Percentiles rank a stretch among this genome's conserved stretches.
phyloP scores from a whole-genome alignment of 192 early-diverging fungal species.

The Coemansia sp. region DNA sequence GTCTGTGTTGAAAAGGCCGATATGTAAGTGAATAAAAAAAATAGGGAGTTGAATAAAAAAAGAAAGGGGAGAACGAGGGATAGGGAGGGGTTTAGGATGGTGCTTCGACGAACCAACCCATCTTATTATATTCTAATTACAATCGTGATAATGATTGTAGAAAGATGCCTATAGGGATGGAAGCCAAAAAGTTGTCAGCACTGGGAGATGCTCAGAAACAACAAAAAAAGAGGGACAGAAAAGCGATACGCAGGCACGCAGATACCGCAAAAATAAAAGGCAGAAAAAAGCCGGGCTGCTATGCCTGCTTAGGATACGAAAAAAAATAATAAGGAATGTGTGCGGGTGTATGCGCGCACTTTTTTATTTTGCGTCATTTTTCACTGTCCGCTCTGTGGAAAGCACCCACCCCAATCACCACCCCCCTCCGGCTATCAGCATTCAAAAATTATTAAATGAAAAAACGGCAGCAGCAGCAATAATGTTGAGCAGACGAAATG shows the following conservation, averaged over 20 bases:
- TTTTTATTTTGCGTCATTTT: conserved; percentile 14
- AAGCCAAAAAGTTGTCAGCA: conserved; percentile 2
- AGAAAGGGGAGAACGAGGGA: conserved; percentile 20
- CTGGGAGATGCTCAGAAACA: not conserved
- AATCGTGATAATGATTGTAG: conserved; percentile 13
- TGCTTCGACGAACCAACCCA: conserved; percentile 23
- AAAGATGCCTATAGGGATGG: conserved; percentile 9
- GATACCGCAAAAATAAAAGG: conserved; percentile 13
- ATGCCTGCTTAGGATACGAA: not conserved
- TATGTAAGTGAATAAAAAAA: conserved; percentile 15
- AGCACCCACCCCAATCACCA: conserved; percentile 10
- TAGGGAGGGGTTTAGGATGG: conserved; percentile 20
- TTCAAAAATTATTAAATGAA: not conserved
- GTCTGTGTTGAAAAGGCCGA: not conserved
- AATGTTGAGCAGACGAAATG: conserved; percentile 9
- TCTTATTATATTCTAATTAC: conserved; percentile 17
- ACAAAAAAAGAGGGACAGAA: conserved; percentile 5
- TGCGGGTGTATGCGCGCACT: conserved; percentile 1
- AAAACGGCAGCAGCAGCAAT: not conserved
- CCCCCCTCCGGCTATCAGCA: conserved; percentile 1
- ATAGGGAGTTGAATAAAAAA: conserved; percentile 22
- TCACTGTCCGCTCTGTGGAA: conserved; percentile 16
- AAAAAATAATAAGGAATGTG: conserved; percentile 1
- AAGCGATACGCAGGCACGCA: conserved; percentile 15
- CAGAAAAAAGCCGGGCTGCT: conserved; percentile 11